phyloP scores from a whole-genome alignment of 352 stramenopile species.

The Phytophthora crassamura region DNA sequence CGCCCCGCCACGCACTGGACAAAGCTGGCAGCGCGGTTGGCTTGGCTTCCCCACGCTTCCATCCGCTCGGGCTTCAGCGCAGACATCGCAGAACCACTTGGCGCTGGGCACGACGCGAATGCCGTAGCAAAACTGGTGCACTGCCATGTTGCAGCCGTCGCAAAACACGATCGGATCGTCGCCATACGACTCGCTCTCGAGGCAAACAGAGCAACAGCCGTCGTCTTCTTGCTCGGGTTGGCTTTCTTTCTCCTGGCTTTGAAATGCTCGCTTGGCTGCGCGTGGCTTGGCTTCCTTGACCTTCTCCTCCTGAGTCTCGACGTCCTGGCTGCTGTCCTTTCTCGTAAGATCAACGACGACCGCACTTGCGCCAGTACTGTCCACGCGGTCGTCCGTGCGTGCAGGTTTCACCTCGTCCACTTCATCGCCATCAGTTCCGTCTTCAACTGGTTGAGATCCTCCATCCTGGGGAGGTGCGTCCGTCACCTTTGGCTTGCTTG shows the following conservation, averaged over 20 bases:
- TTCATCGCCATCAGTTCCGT: constrained; percentile 33
- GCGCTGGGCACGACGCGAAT: constrained; percentile 66
- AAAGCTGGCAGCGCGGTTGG: constrained; percentile 58
- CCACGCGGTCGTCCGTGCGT: constrained; percentile 3
- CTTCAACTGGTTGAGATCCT: constrained; percentile 20
- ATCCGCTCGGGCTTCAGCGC: constrained; percentile 16
- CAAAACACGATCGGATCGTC: constrained; percentile 92
- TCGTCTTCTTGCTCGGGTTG: constrained; percentile 35
- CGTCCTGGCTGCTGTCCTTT: background rate
- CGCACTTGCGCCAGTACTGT: background rate
- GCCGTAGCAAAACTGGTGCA: constrained; percentile 93
- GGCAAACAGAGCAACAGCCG: constrained; percentile 77
- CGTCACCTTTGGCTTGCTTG: constrained; percentile 5
- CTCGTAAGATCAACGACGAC: constrained; percentile 20
- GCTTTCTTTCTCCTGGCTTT: constrained; percentile 11
- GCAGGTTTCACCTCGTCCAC: constrained; percentile 14
- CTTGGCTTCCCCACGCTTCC: background rate
- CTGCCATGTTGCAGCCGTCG: constrained; percentile 85
- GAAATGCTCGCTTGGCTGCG: background rate
- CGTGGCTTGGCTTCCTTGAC: background rate
- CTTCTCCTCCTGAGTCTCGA: background rate
- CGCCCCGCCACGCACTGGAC: constrained; percentile 64
- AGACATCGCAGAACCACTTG: constrained; percentile 89
- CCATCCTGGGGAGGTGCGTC: background rate
- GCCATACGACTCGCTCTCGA: constrained; percentile 83